Base-by-base conservation (phyloP, 176 grass and related monocot species). In the Melocanna baccifera region DNA sequence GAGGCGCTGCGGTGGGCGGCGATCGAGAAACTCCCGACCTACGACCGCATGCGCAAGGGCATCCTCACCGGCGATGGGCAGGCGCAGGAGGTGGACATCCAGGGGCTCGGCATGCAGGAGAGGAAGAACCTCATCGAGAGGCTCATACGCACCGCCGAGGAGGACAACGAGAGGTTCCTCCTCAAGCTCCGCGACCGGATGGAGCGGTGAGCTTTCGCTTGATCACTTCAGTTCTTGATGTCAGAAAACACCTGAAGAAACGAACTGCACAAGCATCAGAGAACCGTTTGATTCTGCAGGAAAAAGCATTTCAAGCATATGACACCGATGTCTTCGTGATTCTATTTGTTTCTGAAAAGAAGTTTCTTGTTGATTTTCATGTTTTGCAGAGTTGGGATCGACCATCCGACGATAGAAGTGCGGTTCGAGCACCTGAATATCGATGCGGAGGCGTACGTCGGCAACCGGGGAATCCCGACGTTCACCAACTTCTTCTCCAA, bases 401-500 rank as follows among this genome's bases (percentile, higher is more conserved):
- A 94, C 14, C 92, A 98, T 12, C 96, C 96, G 10, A 98, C 96
- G 0, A 95, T 98, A 14, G 93, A 98, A 78, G 96, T 95, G 43
- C 82, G 93, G 48, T 98, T 98, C 70, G 89, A 98, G 81, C 36
- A 98, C 51, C 73, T 98, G 28, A 89, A 79, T 61, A 86, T 98
- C 26, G 91, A 95, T 32, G 96, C 96, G 0, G 89, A 98, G 63
- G 93, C 96, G 1, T 98, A 98, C n/a, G 87, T 98, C 1, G 96
- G 92, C n/a, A 86, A 92, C 50, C 83, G 93, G 2, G 96, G 91
- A 6, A 40, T 98, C 74, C 96, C 96, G 0, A 95, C 92, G 0
- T 90, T 98, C 84, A 93, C 83, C 84, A 98, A 98, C 67, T 98
- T 90, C 89, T 98, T 98, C 89, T 85, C 84, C 76, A 98, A 98